phyloP scores from a whole-genome alignment of 768 basidiomycete species.

The Leccinum incarnatum region DNA sequence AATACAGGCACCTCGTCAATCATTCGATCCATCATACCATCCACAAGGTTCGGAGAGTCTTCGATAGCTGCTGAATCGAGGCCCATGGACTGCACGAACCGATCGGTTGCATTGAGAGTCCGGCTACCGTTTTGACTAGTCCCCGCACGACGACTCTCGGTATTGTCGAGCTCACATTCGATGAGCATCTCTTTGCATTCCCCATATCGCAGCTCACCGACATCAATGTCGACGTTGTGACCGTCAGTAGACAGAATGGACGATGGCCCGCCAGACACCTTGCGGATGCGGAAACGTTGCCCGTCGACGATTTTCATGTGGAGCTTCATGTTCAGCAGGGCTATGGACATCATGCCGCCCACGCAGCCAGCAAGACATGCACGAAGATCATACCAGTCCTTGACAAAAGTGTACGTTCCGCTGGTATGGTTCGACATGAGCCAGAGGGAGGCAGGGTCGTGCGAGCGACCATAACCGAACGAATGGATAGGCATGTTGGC shows the following conservation, averaged over 20 bases:
- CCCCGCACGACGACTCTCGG: slow-evolving; percentile 38
- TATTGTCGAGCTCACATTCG: slow-evolving; percentile 84
- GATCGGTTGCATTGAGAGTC: slow-evolving; percentile 78
- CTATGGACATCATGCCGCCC: slow-evolving; percentile 96
- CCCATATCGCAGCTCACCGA: slow-evolving; percentile 93
- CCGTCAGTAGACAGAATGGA: slow-evolving; percentile 90
- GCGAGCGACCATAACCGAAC: slow-evolving; percentile 94
- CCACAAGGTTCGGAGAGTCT: slow-evolving; percentile 67
- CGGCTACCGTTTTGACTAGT: slow-evolving; percentile 14
- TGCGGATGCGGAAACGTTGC: slow-evolving; percentile 88
- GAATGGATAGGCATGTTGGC: slow-evolving; percentile 97
- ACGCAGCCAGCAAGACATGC: slow-evolving; percentile 91
- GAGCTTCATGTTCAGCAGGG: slow-evolving; percentile 87
- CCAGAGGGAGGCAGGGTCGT: slow-evolving; percentile 98
- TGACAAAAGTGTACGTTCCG: slow-evolving; percentile 97
- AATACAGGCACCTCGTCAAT: slow-evolving; percentile 97
- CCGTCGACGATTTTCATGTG: slow-evolving; percentile 93
- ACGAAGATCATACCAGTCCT: slow-evolving; percentile 95
- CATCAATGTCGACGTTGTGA: slow-evolving; percentile 91
- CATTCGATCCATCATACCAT: slow-evolving; percentile 95
- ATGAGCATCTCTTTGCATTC: slow-evolving; percentile 97
- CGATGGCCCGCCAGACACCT: slow-evolving; percentile 87
- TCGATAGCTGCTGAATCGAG: slow-evolving; percentile 72
- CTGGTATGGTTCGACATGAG: slow-evolving; percentile 97
- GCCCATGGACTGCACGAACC: slow-evolving; percentile 84